A percentile compares a stretch with the other conserved stretches of the same genome.
Evolutionary conservation across 768 basidiomycete species (phyloP).

Genomic region (Leucosporidium yakuticum): DNA sequence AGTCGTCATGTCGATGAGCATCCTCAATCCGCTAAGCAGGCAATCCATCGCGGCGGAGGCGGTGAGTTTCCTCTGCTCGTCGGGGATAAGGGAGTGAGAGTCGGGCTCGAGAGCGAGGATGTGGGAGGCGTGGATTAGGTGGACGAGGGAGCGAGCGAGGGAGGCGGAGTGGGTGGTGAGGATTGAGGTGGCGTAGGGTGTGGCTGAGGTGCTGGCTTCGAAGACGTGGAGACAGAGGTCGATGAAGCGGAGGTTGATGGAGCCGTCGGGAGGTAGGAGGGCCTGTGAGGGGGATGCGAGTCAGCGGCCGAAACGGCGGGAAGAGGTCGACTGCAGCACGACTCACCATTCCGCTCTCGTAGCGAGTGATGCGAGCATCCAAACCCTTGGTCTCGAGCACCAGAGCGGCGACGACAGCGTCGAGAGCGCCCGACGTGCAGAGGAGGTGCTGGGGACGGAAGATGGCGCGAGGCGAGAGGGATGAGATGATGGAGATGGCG

Average conservation of each 20-base stretch:
- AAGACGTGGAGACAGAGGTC: conserved; percentile 9
- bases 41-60: conserved; percentile 2
- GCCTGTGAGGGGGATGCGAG: neutral
- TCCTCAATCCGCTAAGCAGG: neutral
- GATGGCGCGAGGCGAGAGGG: conserved; percentile 17
- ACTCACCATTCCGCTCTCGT: conserved; percentile 16
- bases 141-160: conserved; percentile 3
- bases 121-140: conserved; percentile 6
- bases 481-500: conserved; percentile 2
- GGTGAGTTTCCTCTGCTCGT: neutral
- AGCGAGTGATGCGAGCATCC: neutral
- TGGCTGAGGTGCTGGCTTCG: conserved; percentile 12
- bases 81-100: neutral
- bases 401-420: neutral
- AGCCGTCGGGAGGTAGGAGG: conserved; percentile 11
- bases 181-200: conserved; percentile 4
- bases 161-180: conserved; percentile 2
- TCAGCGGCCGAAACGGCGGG: neutral
- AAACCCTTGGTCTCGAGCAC: neutral
- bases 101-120: conserved; percentile 6
- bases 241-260: neutral
- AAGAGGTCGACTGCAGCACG: neutral
- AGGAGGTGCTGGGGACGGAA: conserved; percentile 31
- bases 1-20: conserved; percentile 6
- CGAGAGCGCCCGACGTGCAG: conserved; percentile 20